Evolutionary conservation across 805 yeast genomes (phyloP), one percentile per base, ranked within the genome.

Genomic region (Tanozyma kutaoensis): DNA sequence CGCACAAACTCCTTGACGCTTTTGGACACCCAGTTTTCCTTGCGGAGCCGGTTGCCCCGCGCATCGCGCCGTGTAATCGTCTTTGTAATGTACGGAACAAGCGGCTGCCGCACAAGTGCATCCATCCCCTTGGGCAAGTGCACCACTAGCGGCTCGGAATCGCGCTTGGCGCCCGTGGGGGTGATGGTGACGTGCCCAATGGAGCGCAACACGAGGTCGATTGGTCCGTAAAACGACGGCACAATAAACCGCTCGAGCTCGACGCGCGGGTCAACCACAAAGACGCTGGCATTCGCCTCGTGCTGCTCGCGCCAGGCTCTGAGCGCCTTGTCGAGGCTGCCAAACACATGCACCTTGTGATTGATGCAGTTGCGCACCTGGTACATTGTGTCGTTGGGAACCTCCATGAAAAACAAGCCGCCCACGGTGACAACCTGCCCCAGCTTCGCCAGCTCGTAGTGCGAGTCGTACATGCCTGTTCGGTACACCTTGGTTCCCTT

Each of bases 181-280:
- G 59, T 62, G 11, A 79, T 45, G 20, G 70, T 65, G 2, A 78
- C 34, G 37, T 63, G 73, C 0, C 91, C 91, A n/a, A 73, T 43
- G 33, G 72, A 72, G 28, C 68, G 69, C 8, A 79, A 37, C 2
- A 79, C 76, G 15, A 79, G 39, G 39, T 79, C 93, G 8, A 79
- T 51, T 4, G 66, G 44, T 0, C 88, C 88, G 32, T 50, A 55
- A 38, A 78, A 78, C n/a, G 82, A 80, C 0, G 91, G 88, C 3
- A 79, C 56, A 2, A 67, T 55, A 34, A 62, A 74, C 25, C 20
- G 20, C 5, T 26, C 17, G 2, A 36, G 30, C 5, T 25, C 24
- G 2, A 17, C 20, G 8, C 8, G 15, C 11, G 32, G 25, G n/a
- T 33, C 28, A 12, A 31, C 33, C 20, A 40, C 29, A 51, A 30